Evolutionary conservation across 768 basidiomycete species (phyloP).

Genomic region (Amanita thiersii): DNA sequence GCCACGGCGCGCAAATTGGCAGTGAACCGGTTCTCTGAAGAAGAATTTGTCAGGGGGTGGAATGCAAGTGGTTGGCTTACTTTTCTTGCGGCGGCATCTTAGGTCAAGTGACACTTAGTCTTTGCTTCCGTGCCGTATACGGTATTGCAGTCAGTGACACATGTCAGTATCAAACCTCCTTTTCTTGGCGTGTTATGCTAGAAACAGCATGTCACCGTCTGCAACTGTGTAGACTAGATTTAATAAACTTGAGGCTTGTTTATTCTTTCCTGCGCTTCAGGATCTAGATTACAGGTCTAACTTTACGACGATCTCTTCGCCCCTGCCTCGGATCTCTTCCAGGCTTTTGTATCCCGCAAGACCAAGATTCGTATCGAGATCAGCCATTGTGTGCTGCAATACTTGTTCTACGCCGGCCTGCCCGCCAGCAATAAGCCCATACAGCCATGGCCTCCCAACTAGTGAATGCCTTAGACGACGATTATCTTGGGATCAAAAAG

Average conservation of each 20-base stretch:
- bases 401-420: conserved; percentile 73
- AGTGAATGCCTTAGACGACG: too few species aligned
- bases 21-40: conserved; percentile 63
- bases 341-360: conserved; percentile 51
- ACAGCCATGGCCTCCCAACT: conserved; percentile 75
- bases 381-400: conserved; percentile 56
- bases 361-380: conserved; percentile 58
- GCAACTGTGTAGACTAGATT: too few species aligned
- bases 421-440: conserved; percentile 63
- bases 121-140: conserved; percentile 1
- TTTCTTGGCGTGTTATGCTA: too few species aligned
- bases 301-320: conserved; percentile 40
- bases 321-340: conserved; percentile 55
- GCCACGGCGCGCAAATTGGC: conserved; percentile 65
- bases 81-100: conserved; percentile 20
- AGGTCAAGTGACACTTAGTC: too few species aligned
- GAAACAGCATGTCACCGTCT: too few species aligned
- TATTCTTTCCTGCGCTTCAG: too few species aligned
- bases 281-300: conserved; percentile 24
- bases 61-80: conserved; percentile 50
- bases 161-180: too few species aligned
- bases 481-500: background rate
- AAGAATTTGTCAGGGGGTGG: conserved; percentile 76
- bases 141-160: too few species aligned
- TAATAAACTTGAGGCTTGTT: too few species aligned